Evolutionary conservation across 164 flowering plant genomes (phyloP).

Genomic region (Umbellularia californica): DNA sequence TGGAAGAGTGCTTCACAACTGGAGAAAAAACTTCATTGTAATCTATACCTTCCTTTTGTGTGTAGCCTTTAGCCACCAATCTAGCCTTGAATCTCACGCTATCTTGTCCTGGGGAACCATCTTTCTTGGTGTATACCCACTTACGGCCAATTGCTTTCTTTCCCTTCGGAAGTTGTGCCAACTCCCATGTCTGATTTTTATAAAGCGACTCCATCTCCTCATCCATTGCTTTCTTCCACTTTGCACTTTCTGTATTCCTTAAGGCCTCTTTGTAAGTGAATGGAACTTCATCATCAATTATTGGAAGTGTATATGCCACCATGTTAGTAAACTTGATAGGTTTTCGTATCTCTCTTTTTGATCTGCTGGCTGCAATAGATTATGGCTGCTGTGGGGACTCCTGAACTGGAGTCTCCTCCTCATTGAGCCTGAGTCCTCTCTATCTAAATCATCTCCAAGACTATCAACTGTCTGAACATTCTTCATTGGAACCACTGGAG

Average conservation of each 20-base stretch:
- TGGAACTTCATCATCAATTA: no score
- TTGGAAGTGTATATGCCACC: no score
- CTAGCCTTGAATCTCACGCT: neutral
- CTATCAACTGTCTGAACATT: neutral
- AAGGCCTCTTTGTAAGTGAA: neutral
- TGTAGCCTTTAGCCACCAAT: neutral
- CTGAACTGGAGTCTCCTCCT: no score
- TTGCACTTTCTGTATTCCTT: neutral
- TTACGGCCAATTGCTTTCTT: neutral
- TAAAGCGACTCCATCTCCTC: neutral
- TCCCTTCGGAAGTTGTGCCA: neutral
- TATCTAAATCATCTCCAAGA: no score
- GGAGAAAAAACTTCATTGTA: neutral
- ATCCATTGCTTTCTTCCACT: neutral
- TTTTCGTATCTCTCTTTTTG: no score
- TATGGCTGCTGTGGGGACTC: no score
- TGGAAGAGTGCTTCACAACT: neutral
- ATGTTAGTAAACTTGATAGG: no score
- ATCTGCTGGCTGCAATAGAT: no score
- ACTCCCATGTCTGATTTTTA: neutral
- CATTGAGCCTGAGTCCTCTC: no score
- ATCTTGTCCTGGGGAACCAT: neutral
- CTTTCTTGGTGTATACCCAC: neutral
- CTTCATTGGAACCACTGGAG: neutral
- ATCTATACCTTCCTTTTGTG: neutral